Percentiles rank a stretch among this genome's conserved stretches.
phyloP scores from a whole-genome alignment of 257 asterid species.

The Solanum chilense region DNA sequence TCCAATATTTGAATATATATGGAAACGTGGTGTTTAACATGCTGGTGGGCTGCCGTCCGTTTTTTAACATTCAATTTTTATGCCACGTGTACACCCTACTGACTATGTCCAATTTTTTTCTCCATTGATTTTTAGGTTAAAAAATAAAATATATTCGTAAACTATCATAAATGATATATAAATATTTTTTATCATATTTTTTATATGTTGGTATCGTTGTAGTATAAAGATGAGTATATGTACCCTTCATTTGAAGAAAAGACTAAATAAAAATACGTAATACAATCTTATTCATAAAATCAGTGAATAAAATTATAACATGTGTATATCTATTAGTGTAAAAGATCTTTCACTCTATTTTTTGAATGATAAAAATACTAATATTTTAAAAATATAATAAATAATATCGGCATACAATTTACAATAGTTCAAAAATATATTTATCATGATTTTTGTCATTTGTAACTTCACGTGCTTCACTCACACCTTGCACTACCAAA shows the following conservation, averaged over 20 bases:
- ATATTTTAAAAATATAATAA: too few relatives aligned
- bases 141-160: too few relatives aligned
- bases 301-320: accelerated
- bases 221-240: too few relatives aligned
- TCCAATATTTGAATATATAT: too few relatives aligned
- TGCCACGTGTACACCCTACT: background rate
- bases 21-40: background rate
- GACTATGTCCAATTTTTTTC: too few relatives aligned
- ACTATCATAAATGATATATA: too few relatives aligned
- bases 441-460: background rate
- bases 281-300: accelerated
- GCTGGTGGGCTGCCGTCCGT: background rate
- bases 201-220: accelerated
- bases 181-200: too few relatives aligned
- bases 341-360: accelerated
- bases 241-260: too few relatives aligned
- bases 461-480: background rate
- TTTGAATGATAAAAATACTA: accelerated
- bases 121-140: background rate
- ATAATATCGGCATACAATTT: too few relatives aligned
- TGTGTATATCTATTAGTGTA: accelerated
- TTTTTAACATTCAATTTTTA: background rate
- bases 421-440: too few relatives aligned
- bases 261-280: too few relatives aligned
- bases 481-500: background rate